Base-by-base conservation (phyloP, 129 eudicot species). In the Lonicera japonica region DNA sequence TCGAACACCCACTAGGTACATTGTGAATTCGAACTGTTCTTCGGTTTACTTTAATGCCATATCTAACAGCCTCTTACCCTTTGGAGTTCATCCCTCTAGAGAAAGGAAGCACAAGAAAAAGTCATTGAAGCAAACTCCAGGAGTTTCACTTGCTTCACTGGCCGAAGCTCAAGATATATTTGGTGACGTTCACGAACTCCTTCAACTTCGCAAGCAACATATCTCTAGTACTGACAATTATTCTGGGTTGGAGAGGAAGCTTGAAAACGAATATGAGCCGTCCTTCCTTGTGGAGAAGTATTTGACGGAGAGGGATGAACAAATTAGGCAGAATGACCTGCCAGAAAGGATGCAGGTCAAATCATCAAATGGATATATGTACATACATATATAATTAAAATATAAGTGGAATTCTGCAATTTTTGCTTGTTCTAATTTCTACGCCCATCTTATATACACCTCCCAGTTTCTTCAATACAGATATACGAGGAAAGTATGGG, bases 281-380 rank as follows among this genome's bases (percentile, higher is more conserved):
- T 50, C 54, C 54, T 1, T 50, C 15, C 54, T 50, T 50, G 54
- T 50, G 13, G 54, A 50, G 54, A 50, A 50, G 54, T 50, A 50
- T 17, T 14, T 50, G 54, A 50, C 21, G 8, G 54, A 50, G 54
- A 50, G 16, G 54, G 54, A 50, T 50, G 54, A 50, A 19, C 54
- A 43, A 43, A 43, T 43, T 10, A 4, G 50, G 16, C 50, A 43
- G 50, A 43, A 1, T 43, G 54, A 50, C 54, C 54, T 50, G 20
- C 54, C 54, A 50, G 54, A 50, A 19, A 50, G 54, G 20, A 50
- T 50, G 20, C 54, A 50, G 54, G 54, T 17, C 50, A 10, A 10
- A 10, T 43, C 1, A 43, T 29, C 36, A 29, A 6, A 29, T 29
- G 6, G 36, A 29, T 29, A 29, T 29, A 29, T 29, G 6, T 29